Conservation (phyloP, 192 early-diverging fungal genomes). For the Coemansia sp. region DNA sequence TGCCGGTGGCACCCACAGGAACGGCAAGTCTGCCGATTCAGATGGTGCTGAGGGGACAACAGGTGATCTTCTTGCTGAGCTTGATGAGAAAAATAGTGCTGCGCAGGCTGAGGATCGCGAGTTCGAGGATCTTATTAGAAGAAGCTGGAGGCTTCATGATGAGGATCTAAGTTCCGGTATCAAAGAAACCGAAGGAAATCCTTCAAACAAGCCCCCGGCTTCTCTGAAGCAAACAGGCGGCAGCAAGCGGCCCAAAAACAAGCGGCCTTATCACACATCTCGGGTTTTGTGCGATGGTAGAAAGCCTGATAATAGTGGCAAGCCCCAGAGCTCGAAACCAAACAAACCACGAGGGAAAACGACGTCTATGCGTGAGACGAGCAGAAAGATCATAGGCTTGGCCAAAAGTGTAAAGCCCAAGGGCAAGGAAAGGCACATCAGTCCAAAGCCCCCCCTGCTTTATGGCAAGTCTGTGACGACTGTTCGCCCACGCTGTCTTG, state of each 20-base stretch:
- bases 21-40: not conserved
- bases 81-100: not conserved
- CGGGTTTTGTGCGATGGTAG: not conserved
- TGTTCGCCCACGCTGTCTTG: not conserved
- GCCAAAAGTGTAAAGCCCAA: not conserved
- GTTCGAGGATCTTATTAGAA: slow-evolving; percentile 43
- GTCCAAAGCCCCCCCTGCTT: not conserved
- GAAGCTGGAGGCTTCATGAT: slow-evolving; percentile 44
- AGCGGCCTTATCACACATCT: not conserved
- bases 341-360: not conserved
- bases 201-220: not conserved
- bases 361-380: no score
- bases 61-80: not conserved
- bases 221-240: not conserved
- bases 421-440: not conserved
- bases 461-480: not conserved
- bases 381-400: not conserved
- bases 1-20: not conserved
- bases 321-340: not conserved
- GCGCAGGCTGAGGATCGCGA: slow-evolving; percentile 21
- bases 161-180: slow-evolving; percentile 15
- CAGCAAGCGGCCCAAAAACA: not conserved
- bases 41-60: not conserved
- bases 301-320: not conserved
- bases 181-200: not conserved